Base-by-base conservation (phyloP, 2,329 filamentous ascomycete species). In the Emergomyces orientalis region DNA sequence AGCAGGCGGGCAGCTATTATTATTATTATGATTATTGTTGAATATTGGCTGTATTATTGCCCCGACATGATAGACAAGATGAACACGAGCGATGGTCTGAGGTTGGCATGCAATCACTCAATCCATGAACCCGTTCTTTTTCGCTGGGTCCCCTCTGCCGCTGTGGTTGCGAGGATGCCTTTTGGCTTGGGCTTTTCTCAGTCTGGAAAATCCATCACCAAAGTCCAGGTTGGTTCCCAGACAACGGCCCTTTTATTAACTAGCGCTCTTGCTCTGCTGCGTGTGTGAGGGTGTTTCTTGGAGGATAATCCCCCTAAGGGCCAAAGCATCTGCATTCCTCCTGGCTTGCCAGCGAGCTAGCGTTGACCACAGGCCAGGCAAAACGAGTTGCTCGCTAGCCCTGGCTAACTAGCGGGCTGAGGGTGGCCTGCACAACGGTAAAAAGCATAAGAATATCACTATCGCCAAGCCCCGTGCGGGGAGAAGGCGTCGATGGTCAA, bases 401-500 rank as follows among this genome's bases (percentile, higher is more conserved):
- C 30, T 39, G 13, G 34, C 22, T 27, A 2, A 37, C 54, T 56
- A 56, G 54, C 34, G 13, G 54, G 19, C 22, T 54, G 41, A 57
- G 54, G 27, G 54, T 34, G 57, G 19, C 39, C 41, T 59, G 41
- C 41, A 14, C 41, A 27, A 27, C 27, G 39, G 17, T 11, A 47
- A 9, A 58, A 13, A 13, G 25, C 27, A 22, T 11, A 47, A 47
- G 9, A 27, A 27, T 14, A 30, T 25, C 47, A 6, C 47, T 19
- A 51, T 51, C 47, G 39, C 14, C 51, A 54, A 47, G 57, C 19
- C 41, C 22, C 41, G 43, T 59, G 41, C 41, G 57, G 57, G 41
- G 57, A 59, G 56, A 27, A 32, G 19, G 27, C 11, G 27, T 30
- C 47, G 4, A 51, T 25, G 22, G 11, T 27, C 37, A 8, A 39